These are phyloP conservation scores for Fragilaria crotonensis DNA, from an alignment of 108 stramenopile species.

Conservation along the genomic window DNA sequence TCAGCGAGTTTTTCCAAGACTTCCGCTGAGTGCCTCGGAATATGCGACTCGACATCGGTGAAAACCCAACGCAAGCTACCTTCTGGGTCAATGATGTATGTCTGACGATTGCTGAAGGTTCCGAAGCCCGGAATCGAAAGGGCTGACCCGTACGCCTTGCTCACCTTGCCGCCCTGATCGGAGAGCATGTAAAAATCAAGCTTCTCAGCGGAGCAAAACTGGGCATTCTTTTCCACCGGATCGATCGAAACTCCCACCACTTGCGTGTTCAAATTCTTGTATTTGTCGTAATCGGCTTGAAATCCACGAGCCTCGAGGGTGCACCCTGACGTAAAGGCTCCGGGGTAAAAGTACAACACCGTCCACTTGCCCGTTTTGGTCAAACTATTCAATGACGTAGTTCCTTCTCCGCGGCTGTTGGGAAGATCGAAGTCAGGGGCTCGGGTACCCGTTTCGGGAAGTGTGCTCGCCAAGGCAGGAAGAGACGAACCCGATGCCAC, in stretches of 20 bases:
- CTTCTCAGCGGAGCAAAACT: constrained; percentile 59
- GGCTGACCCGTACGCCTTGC: constrained; percentile 49
- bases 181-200: constrained; percentile 70
- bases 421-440: constrained; percentile 61
- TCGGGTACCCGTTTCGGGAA: constrained; percentile 25
- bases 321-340: constrained; percentile 75
- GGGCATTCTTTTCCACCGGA: constrained; percentile 69
- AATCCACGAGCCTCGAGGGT: constrained; percentile 76
- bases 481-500: not conserved
- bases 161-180: constrained; percentile 57
- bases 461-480: not conserved
- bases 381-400: constrained; percentile 33
- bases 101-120: constrained; percentile 75
- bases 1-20: constrained; percentile 67
- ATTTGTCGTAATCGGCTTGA: constrained; percentile 46
- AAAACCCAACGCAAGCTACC: constrained; percentile 68
- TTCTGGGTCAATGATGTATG: constrained; percentile 79
- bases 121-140: constrained; percentile 71
- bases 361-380: constrained; percentile 52
- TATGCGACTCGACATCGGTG: constrained; percentile 65
- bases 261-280: constrained; percentile 48
- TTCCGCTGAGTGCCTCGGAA: constrained; percentile 59
- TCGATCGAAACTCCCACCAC: constrained; percentile 80
- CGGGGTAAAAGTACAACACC: constrained; percentile 81
- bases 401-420: constrained; percentile 49